Base-by-base conservation (phyloP, 2,329 filamentous ascomycete species). In the Ilyonectria destructans region DNA sequence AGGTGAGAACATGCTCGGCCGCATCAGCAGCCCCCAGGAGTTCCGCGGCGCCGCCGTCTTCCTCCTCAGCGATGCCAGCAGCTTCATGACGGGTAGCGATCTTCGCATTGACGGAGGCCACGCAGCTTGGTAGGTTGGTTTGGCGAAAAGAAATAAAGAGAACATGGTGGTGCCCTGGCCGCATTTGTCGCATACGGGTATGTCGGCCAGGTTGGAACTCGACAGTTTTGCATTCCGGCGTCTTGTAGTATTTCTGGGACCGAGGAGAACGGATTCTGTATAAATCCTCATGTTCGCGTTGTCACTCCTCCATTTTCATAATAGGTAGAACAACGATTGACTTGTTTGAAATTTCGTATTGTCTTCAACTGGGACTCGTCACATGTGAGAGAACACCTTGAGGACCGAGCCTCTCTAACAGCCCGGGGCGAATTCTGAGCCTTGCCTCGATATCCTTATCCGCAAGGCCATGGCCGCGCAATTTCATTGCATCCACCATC, bases 1-100 rank as follows among this genome's bases (percentile, higher is more conserved):
- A 17, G 91, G 87, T 74, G 91, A 96, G 81, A 97, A 97, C 81
- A 96, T 97, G 94, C 85, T 97, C 60, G 90, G 88, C 31, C 87
- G 90, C 37, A 83, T 94, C 67, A 92, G 91, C 76, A 82, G 81
- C 23, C 91, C 92, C 0, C 84, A 90, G 56, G 92, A 95, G 79
- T 93, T 92, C 80, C 88, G 91, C 56, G 91, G 92, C 5, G 90
- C 92, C 1, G 91, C 90, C 3, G 87, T 95, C 69, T 94, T 93
- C 84, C 85, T 95, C 33, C 89, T 92, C 33, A 92, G 89, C 21
- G 92, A 94, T 71, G 89, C 91, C 17, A 91, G 88, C 49, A 84
- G 85, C 71, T 95, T 92, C 84, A 93, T 95, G 91, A 95, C 92
- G 19, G 93, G 92, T 58, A 87, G 88, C 37, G 91, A 93, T 71